Base-by-base conservation (phyloP, 768 basidiomycete genomes). In the Neoboletus brunneissimus region DNA sequence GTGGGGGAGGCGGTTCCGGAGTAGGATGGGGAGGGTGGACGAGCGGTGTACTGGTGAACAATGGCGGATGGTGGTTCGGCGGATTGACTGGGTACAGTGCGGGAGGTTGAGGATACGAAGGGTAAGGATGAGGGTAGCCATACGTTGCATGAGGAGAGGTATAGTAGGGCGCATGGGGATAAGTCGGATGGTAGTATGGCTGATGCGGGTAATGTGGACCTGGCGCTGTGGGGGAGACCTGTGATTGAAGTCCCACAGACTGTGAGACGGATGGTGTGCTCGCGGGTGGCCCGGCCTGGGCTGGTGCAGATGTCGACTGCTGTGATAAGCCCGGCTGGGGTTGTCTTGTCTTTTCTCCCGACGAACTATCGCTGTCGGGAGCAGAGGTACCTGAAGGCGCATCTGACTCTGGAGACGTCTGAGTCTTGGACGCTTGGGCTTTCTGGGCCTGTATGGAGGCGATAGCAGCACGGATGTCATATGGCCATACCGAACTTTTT, bases 131-230 rank as follows among this genome's bases (percentile, higher is more conserved):
- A 0, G 80, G 73, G 62, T 81, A 82, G 32, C 75, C 52, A 55
- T 58, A 73, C 13, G 63, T 18, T 31, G 59, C 75, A 29, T 73
- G 70, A 25, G 77, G 73, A 35, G 78, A 72, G 37, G 80, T 67
- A 64, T 88, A 89, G 66, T 88, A 88, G 0, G 89, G 82, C 0
- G 82, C 71, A 57, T 88, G 87, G 0, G 86, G 84, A 67, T 88
- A 88, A 10, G 83, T 75, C 34, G 81, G 68, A 56, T 81, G 82
- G 37, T 72, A 80, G 61, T 85, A 87, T 0, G 83, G 78, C 37
- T 81, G 79, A 53, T 81, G 79, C 37, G 82, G 78, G 60, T 84
- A 83, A 11, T 72, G 69, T 29, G 75, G 67, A 27, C 65, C 67
- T 15, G 67, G 55, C 18, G 65, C 8, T 25, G 64, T 32, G 16